Conservation (phyloP, 2,329 filamentous ascomycete species). For the Diaporthe sp. region DNA sequence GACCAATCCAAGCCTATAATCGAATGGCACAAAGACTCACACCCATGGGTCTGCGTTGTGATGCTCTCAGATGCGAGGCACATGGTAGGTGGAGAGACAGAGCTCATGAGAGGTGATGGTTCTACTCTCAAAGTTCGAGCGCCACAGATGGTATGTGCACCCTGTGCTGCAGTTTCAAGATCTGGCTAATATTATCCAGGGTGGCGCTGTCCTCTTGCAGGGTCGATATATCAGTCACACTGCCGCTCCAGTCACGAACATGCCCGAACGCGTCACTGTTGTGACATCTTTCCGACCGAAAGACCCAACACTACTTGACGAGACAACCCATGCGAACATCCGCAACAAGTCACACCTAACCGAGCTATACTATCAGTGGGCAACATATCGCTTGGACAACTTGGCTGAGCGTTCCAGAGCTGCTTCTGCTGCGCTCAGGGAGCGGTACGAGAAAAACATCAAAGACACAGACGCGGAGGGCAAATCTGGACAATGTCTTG, state of each 20-base stretch:
- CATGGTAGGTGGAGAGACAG: conserved; percentile 75
- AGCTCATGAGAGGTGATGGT: conserved; percentile 63
- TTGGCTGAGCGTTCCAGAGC: conserved; percentile 62
- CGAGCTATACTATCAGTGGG: conserved; percentile 70
- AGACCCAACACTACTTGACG: conserved; percentile 64
- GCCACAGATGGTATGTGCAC: conserved; percentile 63
- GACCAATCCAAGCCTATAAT: conserved; percentile 66
- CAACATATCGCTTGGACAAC: conserved; percentile 71
- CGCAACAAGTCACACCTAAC: conserved; percentile 66
- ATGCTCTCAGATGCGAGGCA: conserved; percentile 72
- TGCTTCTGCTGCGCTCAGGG: not conserved
- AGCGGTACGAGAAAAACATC: not conserved
- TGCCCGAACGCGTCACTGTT: conserved; percentile 52
- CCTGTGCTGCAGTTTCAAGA: not conserved
- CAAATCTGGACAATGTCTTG: not conserved
- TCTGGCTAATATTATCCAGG: conserved; percentile 49
- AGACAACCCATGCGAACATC: conserved; percentile 69
- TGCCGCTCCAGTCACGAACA: not conserved
- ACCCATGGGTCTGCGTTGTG: conserved; percentile 76
- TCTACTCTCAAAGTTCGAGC: conserved; percentile 68
- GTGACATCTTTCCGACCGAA: conserved; percentile 74
- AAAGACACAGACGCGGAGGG: not conserved
- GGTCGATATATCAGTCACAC: conserved; percentile 73
- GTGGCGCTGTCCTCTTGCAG: conserved; percentile 72
- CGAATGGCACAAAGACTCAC: conserved; percentile 73